Percentiles rank a stretch among this genome's conserved stretches.
phyloP scores from a whole-genome alignment of 2,329 filamentous ascomycete genomes.

The Pseudopyricularia cyperi region DNA sequence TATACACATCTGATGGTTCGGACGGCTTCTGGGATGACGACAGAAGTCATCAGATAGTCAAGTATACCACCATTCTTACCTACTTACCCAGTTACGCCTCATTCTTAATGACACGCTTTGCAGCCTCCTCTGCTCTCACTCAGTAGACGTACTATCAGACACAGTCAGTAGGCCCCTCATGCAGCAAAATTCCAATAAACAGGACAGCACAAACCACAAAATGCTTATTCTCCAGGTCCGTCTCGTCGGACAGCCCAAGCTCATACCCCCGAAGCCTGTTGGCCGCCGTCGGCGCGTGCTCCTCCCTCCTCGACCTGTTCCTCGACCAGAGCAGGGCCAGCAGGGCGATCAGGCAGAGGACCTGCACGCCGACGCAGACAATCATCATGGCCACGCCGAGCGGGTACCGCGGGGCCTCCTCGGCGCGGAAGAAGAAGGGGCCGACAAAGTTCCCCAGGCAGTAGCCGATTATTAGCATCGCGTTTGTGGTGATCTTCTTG shows the following conservation, averaged over 20 bases:
- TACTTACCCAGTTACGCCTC: neutral
- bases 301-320: neutral
- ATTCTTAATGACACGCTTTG: no score
- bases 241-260: neutral
- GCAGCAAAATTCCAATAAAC: neutral
- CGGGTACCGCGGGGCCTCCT: slow-evolving; percentile 40
- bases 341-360: neutral
- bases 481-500: slow-evolving; percentile 5
- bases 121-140: neutral
- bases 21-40: no score
- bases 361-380: slow-evolving; percentile 5
- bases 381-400: slow-evolving; percentile 16
- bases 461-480: slow-evolving; percentile 3
- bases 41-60: no score
- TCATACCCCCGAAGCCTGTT: neutral
- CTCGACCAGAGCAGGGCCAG: neutral
- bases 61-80: no score
- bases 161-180: neutral
- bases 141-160: neutral
- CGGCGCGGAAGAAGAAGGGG: slow-evolving; percentile 56
- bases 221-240: neutral
- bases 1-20: no score
- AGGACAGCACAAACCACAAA: neutral
- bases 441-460: slow-evolving; percentile 44
- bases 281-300: neutral